Conservation (phyloP, 2,329 filamentous ascomycete genomes). For the Herpomyces periplanetae region DNA sequence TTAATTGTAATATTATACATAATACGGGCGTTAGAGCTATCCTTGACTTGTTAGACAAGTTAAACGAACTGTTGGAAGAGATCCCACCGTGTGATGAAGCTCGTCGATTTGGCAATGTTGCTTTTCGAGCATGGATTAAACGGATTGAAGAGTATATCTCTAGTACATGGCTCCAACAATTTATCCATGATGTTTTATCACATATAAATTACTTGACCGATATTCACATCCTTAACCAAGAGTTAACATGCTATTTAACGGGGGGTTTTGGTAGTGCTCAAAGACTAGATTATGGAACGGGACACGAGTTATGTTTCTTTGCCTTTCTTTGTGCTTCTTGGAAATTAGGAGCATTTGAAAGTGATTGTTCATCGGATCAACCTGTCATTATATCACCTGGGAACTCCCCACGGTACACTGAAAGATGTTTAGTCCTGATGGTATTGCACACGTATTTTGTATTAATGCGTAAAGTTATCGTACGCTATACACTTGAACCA, state of each 20-base stretch:
- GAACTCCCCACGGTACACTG: neutral
- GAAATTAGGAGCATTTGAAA: conserved; percentile 44
- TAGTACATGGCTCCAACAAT: conserved; percentile 5
- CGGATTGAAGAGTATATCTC: conserved; percentile 20
- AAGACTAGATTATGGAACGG: conserved; percentile 71
- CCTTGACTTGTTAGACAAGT: conserved; percentile 7
- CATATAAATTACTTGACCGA: neutral
- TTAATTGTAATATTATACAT: conserved; percentile 8
- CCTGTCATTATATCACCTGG: neutral
- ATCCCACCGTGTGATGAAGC: conserved; percentile 54
- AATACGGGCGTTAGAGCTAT: neutral
- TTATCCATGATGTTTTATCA: conserved; percentile 6
- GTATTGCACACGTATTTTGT: conserved; percentile 21
- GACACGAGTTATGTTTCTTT: conserved; percentile 74
- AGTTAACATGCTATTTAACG: conserved; percentile 38
- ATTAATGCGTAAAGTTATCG: conserved; percentile 42
- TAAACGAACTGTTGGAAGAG: conserved; percentile 23
- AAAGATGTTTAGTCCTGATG: conserved; percentile 1
- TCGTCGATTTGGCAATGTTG: conserved; percentile 59
- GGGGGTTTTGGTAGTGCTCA: conserved; percentile 62
- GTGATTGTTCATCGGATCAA: conserved; percentile 6
- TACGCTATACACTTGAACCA: conserved; percentile 68
- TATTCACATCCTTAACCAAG: conserved; percentile 14
- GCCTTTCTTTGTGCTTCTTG: conserved; percentile 64
- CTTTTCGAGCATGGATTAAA: conserved; percentile 47